Conservation (phyloP, 305 asterid genomes). For the Caryopteris hybrid region DNA sequence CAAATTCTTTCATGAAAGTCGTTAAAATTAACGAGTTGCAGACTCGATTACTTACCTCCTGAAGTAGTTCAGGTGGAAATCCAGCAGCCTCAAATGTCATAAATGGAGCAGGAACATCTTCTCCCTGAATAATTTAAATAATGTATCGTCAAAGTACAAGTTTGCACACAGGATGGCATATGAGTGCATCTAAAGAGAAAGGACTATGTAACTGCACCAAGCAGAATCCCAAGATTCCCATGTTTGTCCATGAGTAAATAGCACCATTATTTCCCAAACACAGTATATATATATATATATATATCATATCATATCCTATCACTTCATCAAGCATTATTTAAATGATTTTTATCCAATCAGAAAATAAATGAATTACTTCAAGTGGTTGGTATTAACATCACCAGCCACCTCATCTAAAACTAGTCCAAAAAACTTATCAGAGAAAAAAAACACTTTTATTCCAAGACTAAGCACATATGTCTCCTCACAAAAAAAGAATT, state of each 20-base stretch:
- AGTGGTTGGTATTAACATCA: not conserved
- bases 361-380: not conserved
- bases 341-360: not conserved
- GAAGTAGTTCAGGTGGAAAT: slow-evolving; percentile 79
- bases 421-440: not conserved
- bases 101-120: slow-evolving; percentile 86
- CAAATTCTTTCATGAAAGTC: slow-evolving; percentile 11
- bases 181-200: slow-evolving; percentile 7
- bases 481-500: not conserved
- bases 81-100: slow-evolving; percentile 92
- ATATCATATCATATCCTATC: not conserved
- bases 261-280: not conserved
- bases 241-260: not conserved
- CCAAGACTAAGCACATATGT: not conserved
- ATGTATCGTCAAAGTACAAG: slow-evolving; percentile 16
- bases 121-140: slow-evolving; percentile 54
- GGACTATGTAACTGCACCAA: slow-evolving; percentile 4
- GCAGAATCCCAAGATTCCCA: not conserved
- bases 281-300: not conserved
- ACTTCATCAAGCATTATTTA: not conserved
- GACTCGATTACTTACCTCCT: slow-evolving; percentile 67
- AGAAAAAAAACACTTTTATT: not conserved
- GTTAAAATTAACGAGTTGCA: not conserved
- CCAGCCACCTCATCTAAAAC: not conserved
- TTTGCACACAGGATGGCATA: not conserved